Conservation (phyloP, 2,329 filamentous ascomycete species). For the Colletotrichum acutatum region DNA sequence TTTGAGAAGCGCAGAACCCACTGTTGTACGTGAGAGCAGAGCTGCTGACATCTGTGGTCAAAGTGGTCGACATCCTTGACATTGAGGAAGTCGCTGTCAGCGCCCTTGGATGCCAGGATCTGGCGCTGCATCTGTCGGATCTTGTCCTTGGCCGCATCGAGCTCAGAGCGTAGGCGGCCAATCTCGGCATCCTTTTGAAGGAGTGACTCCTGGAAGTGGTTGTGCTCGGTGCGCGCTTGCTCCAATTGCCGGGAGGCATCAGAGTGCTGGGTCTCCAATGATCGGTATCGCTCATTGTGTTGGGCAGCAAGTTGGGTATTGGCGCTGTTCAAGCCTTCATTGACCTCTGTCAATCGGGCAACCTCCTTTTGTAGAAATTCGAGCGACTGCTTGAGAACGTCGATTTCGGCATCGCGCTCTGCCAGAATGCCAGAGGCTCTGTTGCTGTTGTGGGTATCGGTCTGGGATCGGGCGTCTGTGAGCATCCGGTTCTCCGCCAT, state of each 20-base stretch:
- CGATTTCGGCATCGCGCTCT: slow-evolving; percentile 89
- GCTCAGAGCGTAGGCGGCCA: slow-evolving; percentile 78
- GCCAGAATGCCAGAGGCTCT: slow-evolving; percentile 77
- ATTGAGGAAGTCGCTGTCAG: slow-evolving; percentile 79
- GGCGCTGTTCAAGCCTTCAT: slow-evolving; percentile 80
- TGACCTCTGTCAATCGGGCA: slow-evolving; percentile 81
- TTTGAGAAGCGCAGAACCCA: slow-evolving; percentile 99
- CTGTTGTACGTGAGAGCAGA: slow-evolving; percentile 95
- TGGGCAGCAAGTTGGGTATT: slow-evolving; percentile 81
- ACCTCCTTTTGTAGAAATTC: slow-evolving; percentile 87
- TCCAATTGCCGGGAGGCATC: slow-evolving; percentile 76
- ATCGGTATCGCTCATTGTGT: slow-evolving; percentile 76
- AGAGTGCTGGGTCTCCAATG: slow-evolving; percentile 75
- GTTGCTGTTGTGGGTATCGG: slow-evolving; percentile 74
- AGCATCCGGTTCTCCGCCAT: slow-evolving; percentile 86
- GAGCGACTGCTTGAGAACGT: slow-evolving; percentile 81
- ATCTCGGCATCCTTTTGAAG: slow-evolving; percentile 88
- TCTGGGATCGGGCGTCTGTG: slow-evolving; percentile 65
- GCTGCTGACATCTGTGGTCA: slow-evolving; percentile 89
- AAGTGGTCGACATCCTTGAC: slow-evolving; percentile 95
- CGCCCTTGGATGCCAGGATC: slow-evolving; percentile 68
- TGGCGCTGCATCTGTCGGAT: slow-evolving; percentile 64
- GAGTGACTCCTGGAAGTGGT: slow-evolving; percentile 73
- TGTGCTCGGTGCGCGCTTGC: slow-evolving; percentile 72
- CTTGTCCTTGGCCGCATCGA: slow-evolving; percentile 76